phyloP scores from a whole-genome alignment of 2,329 filamentous ascomycete genomes.

The Claviceps lovelessii region DNA sequence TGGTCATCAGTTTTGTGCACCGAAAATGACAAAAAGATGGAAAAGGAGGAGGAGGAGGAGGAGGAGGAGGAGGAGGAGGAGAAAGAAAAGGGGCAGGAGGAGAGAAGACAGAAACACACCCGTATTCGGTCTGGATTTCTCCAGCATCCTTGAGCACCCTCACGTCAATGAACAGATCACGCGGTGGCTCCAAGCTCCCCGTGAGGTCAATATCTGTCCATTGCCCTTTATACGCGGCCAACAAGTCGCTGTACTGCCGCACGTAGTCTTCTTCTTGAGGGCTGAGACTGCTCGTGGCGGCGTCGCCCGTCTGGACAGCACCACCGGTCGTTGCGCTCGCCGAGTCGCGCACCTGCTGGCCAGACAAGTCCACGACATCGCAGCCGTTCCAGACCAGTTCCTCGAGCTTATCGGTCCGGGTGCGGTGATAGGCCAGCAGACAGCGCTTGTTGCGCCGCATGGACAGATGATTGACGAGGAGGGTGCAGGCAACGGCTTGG shows the following conservation, averaged over 20 bases:
- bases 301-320: constrained; percentile 27
- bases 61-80: neutral
- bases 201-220: constrained; percentile 98
- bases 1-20: constrained; percentile 8
- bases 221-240: constrained; percentile 94
- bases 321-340: constrained; percentile 19
- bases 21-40: neutral
- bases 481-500: constrained; percentile 69
- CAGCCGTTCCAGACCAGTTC: constrained; percentile 84
- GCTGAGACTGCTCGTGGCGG: constrained; percentile 61
- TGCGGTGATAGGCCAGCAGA: constrained; percentile 83
- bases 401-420: constrained; percentile 80
- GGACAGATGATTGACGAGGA: constrained; percentile 85
- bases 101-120: constrained; percentile 33
- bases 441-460: constrained; percentile 96
- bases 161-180: constrained; percentile 92
- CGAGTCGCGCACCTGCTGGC: constrained; percentile 36
- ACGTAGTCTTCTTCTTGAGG: constrained; percentile 97
- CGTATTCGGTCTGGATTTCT: constrained; percentile 98
- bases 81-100: neutral
- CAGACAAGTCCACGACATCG: constrained; percentile 61
- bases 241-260: constrained; percentile 74
- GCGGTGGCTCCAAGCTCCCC: constrained; percentile 83
- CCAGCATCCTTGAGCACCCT: constrained; percentile 91
- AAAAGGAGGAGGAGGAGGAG: neutral